Conservation (phyloP, 1,284 basidiomycete genomes). For the Moesziomyces parantarcticus region DNA sequence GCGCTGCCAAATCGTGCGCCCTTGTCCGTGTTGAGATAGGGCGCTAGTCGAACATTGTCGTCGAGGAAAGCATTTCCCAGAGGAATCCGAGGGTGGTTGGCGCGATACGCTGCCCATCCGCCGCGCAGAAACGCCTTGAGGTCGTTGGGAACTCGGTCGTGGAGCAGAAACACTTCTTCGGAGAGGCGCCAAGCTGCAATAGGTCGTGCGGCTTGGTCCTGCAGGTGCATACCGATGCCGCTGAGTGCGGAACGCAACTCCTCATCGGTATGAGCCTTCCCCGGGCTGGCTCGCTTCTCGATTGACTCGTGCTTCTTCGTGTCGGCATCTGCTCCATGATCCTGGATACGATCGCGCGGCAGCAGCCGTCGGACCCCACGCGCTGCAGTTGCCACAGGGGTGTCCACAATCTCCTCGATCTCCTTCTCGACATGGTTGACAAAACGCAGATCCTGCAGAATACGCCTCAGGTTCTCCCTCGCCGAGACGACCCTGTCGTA, state of each 20-base stretch:
- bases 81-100: background rate
- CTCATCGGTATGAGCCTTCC: background rate
- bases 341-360: background rate
- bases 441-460: background rate
- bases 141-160: background rate
- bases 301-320: background rate
- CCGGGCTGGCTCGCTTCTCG: background rate
- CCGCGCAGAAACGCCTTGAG: background rate
- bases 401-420: background rate
- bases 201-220: slow-evolving; percentile 1
- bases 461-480: background rate
- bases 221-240: slow-evolving; percentile 11
- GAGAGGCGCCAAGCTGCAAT: slow-evolving; percentile 16
- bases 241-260: background rate
- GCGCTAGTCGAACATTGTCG: background rate
- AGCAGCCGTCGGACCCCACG: background rate
- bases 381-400: background rate
- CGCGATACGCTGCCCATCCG: background rate
- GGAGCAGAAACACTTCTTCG: background rate
- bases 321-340: background rate
- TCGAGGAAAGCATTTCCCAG: background rate
- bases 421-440: slow-evolving; percentile 6
- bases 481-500: background rate
- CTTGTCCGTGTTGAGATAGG: slow-evolving; percentile 6
- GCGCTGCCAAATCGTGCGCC: slow-evolving; percentile 9